Evolutionary conservation across 495 filamentous ascomycete genomes (phyloP), one percentile per base, ranked within the genome.

Genomic region (Lasiosphaeria miniovina): DNA sequence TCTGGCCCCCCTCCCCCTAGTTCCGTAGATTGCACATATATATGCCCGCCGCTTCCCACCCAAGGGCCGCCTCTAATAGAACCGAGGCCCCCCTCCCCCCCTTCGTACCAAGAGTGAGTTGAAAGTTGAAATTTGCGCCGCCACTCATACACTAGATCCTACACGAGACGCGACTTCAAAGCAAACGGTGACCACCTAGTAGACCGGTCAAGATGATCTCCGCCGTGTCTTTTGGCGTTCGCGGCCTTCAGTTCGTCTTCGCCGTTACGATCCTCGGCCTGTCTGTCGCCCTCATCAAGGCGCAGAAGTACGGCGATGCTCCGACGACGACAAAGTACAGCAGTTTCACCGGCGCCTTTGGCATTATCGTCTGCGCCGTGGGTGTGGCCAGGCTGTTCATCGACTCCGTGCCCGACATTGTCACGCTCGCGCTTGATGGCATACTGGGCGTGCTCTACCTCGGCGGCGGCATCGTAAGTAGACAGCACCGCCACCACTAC

Each of bases 401-500:
- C 33, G 69, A 74, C 9, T 63, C 70, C 6, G 67, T 82, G 8
- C 72, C 76, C 3, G 69, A 66, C 0, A 54, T 81, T 0, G 65
- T 76, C 6, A 65, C 72, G 4, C 63, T 79, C 49, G 71, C 58
- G 0, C 61, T 80, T 1, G 83, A 85, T 63, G 78, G 64, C 0
- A 38, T 84, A 0, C 67, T 75, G 0, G 60, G 65, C 1, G 53
- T 82, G 14, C 71, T 83, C 36, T 73, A 80, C 43, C 67, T 85
- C 4, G 81, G 77, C 11, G 81, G 77, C 36, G 84, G 75, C 17
- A 77, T 84, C 54, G 83, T 85, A 77, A 63, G 84, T 80, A 10
- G 31, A 45, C 34, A 45, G 33, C 12, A 34, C 49, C 34, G 15
- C 49, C 24, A 38, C 36, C 50, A 24, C 15, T 6, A 32, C 33